Evolutionary conservation across 805 yeast species (phyloP).

Genomic region (Sugiyamaella floridensis): DNA sequence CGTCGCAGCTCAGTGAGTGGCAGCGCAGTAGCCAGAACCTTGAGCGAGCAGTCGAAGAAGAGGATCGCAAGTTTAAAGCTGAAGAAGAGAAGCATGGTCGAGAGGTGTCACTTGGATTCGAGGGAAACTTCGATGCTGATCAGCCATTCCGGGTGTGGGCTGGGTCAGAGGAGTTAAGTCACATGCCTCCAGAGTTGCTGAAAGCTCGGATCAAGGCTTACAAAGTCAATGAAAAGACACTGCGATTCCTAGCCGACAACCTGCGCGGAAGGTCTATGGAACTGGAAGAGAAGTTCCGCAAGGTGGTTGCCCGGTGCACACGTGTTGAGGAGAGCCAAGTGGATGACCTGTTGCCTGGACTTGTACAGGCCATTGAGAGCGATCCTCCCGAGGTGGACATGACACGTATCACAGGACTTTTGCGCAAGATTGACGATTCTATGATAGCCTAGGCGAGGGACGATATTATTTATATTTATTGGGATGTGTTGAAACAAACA

Average conservation of each 20-base stretch:
- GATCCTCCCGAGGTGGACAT: slow-evolving; percentile 65
- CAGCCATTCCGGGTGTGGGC: slow-evolving; percentile 72
- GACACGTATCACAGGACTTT: slow-evolving; percentile 48
- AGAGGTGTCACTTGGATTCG: slow-evolving; percentile 28
- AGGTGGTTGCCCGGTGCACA: slow-evolving; percentile 84
- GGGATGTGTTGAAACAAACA: not conserved
- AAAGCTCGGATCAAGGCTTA: slow-evolving; percentile 80
- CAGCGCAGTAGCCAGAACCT: slow-evolving; percentile 52
- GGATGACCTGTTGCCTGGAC: slow-evolving; percentile 72
- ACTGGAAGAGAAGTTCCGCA: slow-evolving; percentile 70
- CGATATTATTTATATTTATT: not conserved
- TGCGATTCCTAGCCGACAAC: slow-evolving; percentile 46
- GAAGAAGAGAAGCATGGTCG: slow-evolving; percentile 30
- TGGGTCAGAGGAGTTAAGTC: slow-evolving; percentile 15
- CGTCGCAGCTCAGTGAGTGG: slow-evolving; percentile 39
- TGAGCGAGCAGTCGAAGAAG: slow-evolving; percentile 57
- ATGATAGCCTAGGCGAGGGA: slow-evolving; percentile 3
- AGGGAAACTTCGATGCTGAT: slow-evolving; percentile 73
- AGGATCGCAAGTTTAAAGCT: slow-evolving; percentile 46
- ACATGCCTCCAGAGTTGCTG: slow-evolving; percentile 48
- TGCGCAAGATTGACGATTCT: slow-evolving; percentile 38
- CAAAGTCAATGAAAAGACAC: slow-evolving; percentile 53
- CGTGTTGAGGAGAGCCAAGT: slow-evolving; percentile 78
- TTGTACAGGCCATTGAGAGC: slow-evolving; percentile 85
- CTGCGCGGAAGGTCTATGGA: slow-evolving; percentile 49